Conservation (phyloP, 2,329 filamentous ascomycete genomes). For the Aspergillus phoenicis region DNA sequence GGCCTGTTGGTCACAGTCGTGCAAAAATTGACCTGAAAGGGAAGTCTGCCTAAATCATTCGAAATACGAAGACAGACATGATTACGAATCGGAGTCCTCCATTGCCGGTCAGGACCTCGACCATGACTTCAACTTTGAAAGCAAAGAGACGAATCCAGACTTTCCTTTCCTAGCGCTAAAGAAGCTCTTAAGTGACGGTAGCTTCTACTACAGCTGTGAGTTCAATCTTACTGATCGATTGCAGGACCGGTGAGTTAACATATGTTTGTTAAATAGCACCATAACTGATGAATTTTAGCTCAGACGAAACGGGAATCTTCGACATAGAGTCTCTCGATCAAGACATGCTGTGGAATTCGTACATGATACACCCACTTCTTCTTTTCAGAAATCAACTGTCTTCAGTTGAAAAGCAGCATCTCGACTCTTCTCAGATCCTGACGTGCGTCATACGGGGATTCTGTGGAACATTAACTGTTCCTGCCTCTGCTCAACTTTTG, state of each 20-base stretch:
- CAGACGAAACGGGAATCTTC: constrained; percentile 74
- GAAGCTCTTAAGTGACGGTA: constrained; percentile 89
- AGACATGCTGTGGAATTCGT: constrained; percentile 95
- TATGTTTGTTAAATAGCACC: constrained; percentile 14
- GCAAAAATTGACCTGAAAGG: constrained; percentile 11
- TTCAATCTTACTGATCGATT: constrained; percentile 94
- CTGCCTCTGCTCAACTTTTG: constrained; percentile 72
- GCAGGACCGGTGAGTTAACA: constrained; percentile 71
- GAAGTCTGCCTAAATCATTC: constrained; percentile 84
- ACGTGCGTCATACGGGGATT: constrained; percentile 95
- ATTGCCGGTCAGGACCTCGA: constrained; percentile 58
- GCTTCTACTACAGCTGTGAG: constrained; percentile 98
- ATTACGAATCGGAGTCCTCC: constrained; percentile 57
- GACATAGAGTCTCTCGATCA: constrained; percentile 92
- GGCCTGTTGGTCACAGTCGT: background rate
- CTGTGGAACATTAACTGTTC: constrained; percentile 82
- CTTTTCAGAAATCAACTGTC: constrained; percentile 83
- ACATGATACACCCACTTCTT: constrained; percentile 93
- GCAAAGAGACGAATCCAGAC: constrained; percentile 71
- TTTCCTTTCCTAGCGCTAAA: constrained; percentile 89
- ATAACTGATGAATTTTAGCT: constrained; percentile 50
- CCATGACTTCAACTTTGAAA: constrained; percentile 55
- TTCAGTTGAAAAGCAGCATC: constrained; percentile 69
- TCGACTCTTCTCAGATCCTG: constrained; percentile 86
- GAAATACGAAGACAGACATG: constrained; percentile 77